phyloP scores from a whole-genome alignment of 768 basidiomycete genomes.

The Calvatia gigantea region DNA sequence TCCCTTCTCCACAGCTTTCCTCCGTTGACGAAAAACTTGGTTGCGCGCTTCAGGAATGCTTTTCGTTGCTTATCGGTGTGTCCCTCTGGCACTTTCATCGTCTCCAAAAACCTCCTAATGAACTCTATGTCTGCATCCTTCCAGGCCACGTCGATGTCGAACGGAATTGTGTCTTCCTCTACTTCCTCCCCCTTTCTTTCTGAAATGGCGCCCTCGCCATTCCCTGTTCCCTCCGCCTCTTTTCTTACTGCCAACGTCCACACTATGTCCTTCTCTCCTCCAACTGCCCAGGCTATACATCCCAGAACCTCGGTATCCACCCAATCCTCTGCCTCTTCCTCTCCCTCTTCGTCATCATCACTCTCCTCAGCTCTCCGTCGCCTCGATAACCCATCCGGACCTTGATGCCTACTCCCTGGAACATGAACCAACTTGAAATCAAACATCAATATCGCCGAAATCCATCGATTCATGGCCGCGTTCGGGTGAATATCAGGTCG shows the following conservation, averaged over 20 bases:
- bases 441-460: constrained; percentile 33
- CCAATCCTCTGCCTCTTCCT: constrained; percentile 19
- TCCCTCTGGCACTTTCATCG: background rate
- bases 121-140: background rate
- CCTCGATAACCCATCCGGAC: constrained; percentile 36
- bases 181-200: background rate
- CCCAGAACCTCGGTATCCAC: constrained; percentile 14
- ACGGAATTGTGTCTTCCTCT: background rate
- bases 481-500: constrained; percentile 34
- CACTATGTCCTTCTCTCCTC: background rate
- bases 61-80: background rate
- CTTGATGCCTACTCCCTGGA: constrained; percentile 26
- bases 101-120: constrained; percentile 10
- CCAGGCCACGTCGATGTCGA: background rate
- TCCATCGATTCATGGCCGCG: constrained; percentile 39
- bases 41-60: background rate
- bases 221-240: background rate
- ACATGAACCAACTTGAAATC: constrained; percentile 35
- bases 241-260: background rate
- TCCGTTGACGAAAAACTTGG: constrained; percentile 9
- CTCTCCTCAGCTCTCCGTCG: constrained; percentile 13
- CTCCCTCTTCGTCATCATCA: constrained; percentile 18
- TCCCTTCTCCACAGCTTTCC: constrained; percentile 21
- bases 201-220: background rate
- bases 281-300: constrained; percentile 3